Base-by-base conservation (phyloP, 257 asterid genomes). In the Nicotiana tabacum region DNA sequence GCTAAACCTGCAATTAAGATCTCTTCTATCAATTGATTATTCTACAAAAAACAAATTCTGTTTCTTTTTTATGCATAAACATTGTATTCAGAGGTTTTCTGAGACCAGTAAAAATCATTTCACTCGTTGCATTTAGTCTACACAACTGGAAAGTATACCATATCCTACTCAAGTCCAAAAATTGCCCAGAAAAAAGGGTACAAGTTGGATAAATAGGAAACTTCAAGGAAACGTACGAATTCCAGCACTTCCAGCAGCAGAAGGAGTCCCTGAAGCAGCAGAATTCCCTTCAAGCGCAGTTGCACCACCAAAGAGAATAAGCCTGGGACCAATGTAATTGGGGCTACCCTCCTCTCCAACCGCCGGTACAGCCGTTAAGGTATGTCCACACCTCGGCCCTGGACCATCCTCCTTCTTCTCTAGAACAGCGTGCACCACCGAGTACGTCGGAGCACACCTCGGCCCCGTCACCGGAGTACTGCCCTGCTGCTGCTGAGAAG, bases 221-320 rank as follows among this genome's bases (percentile, higher is more conserved):
- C 27, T 72, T 74, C 18, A 17, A 70, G 56, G 78, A 74, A 72
- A 77, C 98, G 56, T 93, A 95, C 99, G 89, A 82, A 95, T 94
- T 91, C 99, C 99, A n/a, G 98, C 98, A 83, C 94, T 93, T 88
- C 98, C 99, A 16, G 99, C 97, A 4, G 98, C 90, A 27, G 99
- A 88, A 56, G 99, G 99, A 80, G 99, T 94, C 85, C 99, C 98
- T 6, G 98, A 84, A 56, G 92, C 93, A 32, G 91, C 96, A 48
- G 99, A 93, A 89, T 96, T 96, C 83, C 99, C 99, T 86, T 96
- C 98, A 43, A 96, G 93, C 2, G 99, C 97, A 9, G 99, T 96
- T 77, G 99, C 99, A 67, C 99, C 99, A 58, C 99, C 99, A 60
- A 94, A 94, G 18, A 96, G 89, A 89, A 96, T 89, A 68, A 96